Conservation (phyloP, 768 basidiomycete species). For the Strobilomyces echinocephalus region DNA sequence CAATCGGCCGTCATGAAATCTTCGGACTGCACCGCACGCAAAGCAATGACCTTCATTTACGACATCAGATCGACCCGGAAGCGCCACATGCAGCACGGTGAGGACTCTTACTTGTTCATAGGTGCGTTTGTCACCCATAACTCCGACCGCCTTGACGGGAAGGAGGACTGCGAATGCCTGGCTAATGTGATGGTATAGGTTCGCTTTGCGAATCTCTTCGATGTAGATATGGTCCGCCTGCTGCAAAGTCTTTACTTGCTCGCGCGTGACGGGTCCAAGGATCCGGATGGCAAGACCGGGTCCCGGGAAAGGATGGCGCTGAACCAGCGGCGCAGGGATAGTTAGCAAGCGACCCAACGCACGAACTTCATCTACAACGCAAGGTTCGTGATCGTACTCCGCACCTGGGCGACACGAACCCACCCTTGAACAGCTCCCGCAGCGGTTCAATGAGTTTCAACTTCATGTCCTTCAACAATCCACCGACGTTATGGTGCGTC, state of each 20-base stretch:
- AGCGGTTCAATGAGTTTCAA: conserved; percentile 97
- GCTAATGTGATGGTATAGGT: conserved; percentile 86
- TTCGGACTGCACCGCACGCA: conserved; percentile 94
- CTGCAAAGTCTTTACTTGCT: conserved; percentile 88
- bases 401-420: conserved; percentile 10
- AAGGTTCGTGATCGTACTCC: background rate
- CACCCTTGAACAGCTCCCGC: conserved; percentile 97
- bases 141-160: conserved; percentile 97
- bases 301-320: conserved; percentile 97
- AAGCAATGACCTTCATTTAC: conserved; percentile 68
- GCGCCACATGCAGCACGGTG: background rate
- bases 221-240: conserved; percentile 95
- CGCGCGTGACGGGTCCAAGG: conserved; percentile 89
- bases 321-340: conserved; percentile 90
- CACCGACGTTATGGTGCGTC: conserved; percentile 99
- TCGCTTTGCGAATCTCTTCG: conserved; percentile 93
- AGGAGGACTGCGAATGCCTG: conserved; percentile 95
- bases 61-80: conserved; percentile 2
- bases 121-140: conserved; percentile 94
- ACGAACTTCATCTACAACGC: conserved; percentile 81
- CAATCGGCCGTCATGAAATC: conserved; percentile 99
- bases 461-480: conserved; percentile 94
- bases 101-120: conserved; percentile 73
- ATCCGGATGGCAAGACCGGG: conserved; percentile 98
- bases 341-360: conserved; percentile 84